These are phyloP conservation scores for Sugiyamaella mastotermitis DNA, from an alignment of 805 yeast genomes.

Conservation along the genomic window DNA sequence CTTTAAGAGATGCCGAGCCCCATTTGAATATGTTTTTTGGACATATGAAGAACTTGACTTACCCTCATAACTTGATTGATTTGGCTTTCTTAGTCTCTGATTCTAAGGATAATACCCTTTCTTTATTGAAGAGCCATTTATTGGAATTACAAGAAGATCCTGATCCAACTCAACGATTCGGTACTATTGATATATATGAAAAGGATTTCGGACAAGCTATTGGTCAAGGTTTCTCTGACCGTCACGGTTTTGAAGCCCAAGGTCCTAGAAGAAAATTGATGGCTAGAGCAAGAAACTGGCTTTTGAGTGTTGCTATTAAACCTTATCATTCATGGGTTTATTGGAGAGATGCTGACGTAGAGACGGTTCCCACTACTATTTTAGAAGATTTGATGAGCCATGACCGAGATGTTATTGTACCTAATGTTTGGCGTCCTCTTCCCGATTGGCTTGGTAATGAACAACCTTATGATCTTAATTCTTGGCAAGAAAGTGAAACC, in stretches of 20 bases:
- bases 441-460: conserved; percentile 86
- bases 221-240: conserved; percentile 90
- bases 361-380: conserved; percentile 78
- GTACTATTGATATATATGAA: conserved; percentile 63
- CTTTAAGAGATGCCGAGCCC: conserved; percentile 85
- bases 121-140: conserved; percentile 51
- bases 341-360: conserved; percentile 99
- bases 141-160: conserved; percentile 59
- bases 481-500: conserved; percentile 88
- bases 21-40: conserved; percentile 86
- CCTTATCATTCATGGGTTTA: conserved; percentile 97
- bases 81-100: conserved; percentile 83
- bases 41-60: conserved; percentile 72
- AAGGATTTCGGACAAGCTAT: conserved; percentile 92
- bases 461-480: conserved; percentile 93
- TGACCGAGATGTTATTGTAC: conserved; percentile 87
- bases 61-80: conserved; percentile 83
- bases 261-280: conserved; percentile 93
- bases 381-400: conserved; percentile 93
- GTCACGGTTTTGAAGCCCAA: conserved; percentile 96
- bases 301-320: conserved; percentile 76
- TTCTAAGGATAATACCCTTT: conserved; percentile 83
- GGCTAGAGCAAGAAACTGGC: conserved; percentile 97
- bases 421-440: conserved; percentile 96
- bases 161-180: conserved; percentile 60